These are phyloP conservation scores for Hydnomerulius pinastri DNA, from an alignment of 768 basidiomycete species.

Conservation along the genomic window DNA sequence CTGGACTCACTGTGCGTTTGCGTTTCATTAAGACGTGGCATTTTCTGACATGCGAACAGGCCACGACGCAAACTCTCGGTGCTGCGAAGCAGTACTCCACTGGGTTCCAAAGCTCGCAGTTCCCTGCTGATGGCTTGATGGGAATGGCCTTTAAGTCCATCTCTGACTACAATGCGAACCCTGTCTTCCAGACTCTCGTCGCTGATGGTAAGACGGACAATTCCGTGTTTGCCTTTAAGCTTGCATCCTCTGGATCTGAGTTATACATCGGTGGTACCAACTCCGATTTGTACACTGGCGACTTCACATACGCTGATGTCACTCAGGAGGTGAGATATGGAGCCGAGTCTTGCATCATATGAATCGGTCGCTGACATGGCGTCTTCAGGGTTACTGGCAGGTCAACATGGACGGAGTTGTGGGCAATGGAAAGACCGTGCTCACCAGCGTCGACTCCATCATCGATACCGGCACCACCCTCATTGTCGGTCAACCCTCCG, in stretches of 20 bases:
- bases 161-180: constrained; percentile 33
- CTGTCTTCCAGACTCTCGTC: constrained; percentile 45
- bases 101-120: not conserved
- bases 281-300: constrained; percentile 42
- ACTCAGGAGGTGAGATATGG: constrained; percentile 7
- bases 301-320: constrained; percentile 36
- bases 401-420: constrained; percentile 12
- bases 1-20: constrained; percentile 10
- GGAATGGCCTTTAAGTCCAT: constrained; percentile 46
- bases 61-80: constrained; percentile 12
- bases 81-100: constrained; percentile 12
- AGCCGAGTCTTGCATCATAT: not conserved
- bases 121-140: constrained; percentile 29
- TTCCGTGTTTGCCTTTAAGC: constrained; percentile 49
- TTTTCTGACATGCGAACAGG: constrained; percentile 10
- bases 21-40: not conserved
- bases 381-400: constrained; percentile 19
- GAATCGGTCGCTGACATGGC: not conserved
- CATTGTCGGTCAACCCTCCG: constrained; percentile 3
- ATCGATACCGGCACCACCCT: constrained; percentile 25
- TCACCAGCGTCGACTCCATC: constrained; percentile 8
- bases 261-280: constrained; percentile 56
- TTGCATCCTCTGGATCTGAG: constrained; percentile 42
- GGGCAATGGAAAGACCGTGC: constrained; percentile 1
- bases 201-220: constrained; percentile 32